These are phyloP conservation scores for Nakazawaea wickerhamii DNA, from an alignment of 805 yeast species.

Conservation along the genomic window DNA sequence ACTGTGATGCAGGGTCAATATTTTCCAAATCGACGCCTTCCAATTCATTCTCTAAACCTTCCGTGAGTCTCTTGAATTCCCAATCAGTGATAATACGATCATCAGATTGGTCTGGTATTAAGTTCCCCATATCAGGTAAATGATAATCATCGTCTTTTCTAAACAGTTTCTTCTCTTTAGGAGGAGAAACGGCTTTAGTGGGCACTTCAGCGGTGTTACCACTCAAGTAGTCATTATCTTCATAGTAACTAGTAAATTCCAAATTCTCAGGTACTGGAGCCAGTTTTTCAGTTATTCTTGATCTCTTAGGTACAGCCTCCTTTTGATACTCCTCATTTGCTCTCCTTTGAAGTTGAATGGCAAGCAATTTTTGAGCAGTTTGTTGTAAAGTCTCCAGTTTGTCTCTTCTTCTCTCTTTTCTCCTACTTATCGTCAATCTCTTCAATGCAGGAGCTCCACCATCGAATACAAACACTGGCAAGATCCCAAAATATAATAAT, in stretches of 20 bases:
- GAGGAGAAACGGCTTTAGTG: conserved; percentile 8
- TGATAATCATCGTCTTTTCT: conserved; percentile 77
- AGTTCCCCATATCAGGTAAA: conserved; percentile 62
- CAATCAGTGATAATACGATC: conserved; percentile 68
- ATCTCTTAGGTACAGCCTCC: conserved; percentile 3
- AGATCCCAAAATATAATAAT: conserved; percentile 76
- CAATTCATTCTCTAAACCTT: conserved; percentile 52
- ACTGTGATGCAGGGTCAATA: conserved; percentile 79
- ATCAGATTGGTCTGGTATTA: conserved; percentile 52
- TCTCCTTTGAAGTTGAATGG: conserved; percentile 66
- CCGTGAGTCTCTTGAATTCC: conserved; percentile 59
- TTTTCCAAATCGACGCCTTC: conserved; percentile 65
- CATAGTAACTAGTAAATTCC: conserved; percentile 12
- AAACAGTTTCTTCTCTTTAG: conserved; percentile 26
- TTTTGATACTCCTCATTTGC: conserved; percentile 28
- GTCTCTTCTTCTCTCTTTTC: conserved; percentile 73
- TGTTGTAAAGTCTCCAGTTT: conserved; percentile 60
- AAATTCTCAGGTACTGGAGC: too few species aligned
- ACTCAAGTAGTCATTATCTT: conserved; percentile 8
- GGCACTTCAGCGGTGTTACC: not conserved
- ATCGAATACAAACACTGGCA: conserved; percentile 89
- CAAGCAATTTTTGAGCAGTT: conserved; percentile 77
- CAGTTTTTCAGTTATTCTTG: conserved; percentile 15
- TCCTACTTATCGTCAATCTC: conserved; percentile 64
- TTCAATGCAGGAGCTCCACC: conserved; percentile 91